These are phyloP conservation scores for Monosporascus sp. DNA, from an alignment of 2,329 filamentous ascomycete genomes.

Conservation along the genomic window DNA sequence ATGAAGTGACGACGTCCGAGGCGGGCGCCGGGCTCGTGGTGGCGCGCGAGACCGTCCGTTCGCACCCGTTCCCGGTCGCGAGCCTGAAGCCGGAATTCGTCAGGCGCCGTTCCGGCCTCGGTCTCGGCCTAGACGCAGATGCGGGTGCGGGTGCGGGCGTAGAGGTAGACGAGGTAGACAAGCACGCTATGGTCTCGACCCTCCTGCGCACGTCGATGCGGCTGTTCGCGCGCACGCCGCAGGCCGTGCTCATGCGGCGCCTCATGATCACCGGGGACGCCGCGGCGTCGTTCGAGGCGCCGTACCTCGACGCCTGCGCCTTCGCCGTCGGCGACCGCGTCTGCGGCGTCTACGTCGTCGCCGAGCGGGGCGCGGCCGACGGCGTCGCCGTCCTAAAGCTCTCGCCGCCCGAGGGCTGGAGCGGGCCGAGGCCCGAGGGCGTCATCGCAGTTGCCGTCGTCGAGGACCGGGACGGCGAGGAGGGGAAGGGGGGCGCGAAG, in stretches of 20 bases:
- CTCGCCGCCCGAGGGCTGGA: constrained; percentile 16
- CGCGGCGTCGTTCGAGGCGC: constrained; percentile 2
- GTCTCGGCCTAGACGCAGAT: too few relatives aligned
- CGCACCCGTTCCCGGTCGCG: constrained; percentile 5
- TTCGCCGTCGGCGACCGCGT: constrained; percentile 17
- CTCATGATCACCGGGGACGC: constrained; percentile 6
- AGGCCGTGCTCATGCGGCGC: constrained; percentile 15
- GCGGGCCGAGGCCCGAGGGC: constrained; percentile 12
- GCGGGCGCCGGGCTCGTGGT: constrained; percentile 4
- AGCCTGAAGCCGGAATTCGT: constrained; percentile 1
- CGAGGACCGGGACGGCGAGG: constrained; percentile 7
- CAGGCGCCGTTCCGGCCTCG: too few relatives aligned
- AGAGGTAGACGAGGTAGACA: neutral
- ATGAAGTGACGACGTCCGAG: neutral
- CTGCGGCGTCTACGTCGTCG: constrained; percentile 20
- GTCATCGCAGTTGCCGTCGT: constrained; percentile 22
- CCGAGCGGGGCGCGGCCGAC: neutral
- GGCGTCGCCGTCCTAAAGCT: constrained; percentile 8
- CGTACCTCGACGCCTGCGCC: constrained; percentile 12
- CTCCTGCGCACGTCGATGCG: constrained; percentile 17
- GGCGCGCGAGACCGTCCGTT: constrained; percentile 15
- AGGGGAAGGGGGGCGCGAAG: constrained; percentile 29
- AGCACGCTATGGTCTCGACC: constrained; percentile 7
- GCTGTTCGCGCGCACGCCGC: constrained; percentile 17
- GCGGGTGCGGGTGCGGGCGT: neutral